phyloP scores from a whole-genome alignment of 2,329 filamentous ascomycete genomes.

The Colletotrichum magnum region DNA sequence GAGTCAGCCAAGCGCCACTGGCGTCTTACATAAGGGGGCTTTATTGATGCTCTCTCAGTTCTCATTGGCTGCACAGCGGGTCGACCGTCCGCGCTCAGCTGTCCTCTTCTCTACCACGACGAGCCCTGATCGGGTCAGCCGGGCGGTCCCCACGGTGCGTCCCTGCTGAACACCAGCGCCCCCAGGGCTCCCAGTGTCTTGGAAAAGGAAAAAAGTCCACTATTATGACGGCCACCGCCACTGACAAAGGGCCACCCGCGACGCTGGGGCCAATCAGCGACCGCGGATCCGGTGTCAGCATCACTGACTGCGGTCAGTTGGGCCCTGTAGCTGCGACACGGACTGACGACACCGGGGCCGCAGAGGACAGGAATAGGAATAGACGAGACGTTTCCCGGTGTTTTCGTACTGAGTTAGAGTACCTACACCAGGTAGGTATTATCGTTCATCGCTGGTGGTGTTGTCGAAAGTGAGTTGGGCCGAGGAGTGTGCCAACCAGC shows the following conservation, averaged over 20 bases:
- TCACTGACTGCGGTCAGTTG: not conserved
- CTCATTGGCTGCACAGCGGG: slow-evolving; percentile 12
- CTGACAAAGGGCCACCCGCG: slow-evolving; percentile 8
- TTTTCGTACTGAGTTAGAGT: no score
- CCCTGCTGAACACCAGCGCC: slow-evolving; percentile 22
- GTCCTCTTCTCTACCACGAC: not conserved
- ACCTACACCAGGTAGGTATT: no score
- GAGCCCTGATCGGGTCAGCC: slow-evolving; percentile 34
- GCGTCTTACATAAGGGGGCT: slow-evolving; percentile 27
- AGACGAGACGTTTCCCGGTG: not conserved
- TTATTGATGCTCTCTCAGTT: slow-evolving; percentile 4
- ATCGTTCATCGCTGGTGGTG: no score
- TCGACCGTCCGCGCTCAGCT: slow-evolving; percentile 2
- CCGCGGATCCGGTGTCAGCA: slow-evolving; percentile 14
- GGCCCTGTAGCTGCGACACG: slow-evolving; percentile 12
- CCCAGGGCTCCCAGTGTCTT: slow-evolving; percentile 5
- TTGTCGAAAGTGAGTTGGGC: no score
- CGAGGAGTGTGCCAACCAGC: no score
- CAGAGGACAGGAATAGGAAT: not conserved
- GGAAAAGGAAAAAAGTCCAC: slow-evolving; percentile 14
- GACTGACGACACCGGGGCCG: slow-evolving; percentile 2
- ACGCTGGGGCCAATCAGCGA: slow-evolving; percentile 10
- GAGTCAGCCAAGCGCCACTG: slow-evolving; percentile 8
- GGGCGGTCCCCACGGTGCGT: slow-evolving; percentile 31
- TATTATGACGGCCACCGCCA: slow-evolving; percentile 31